Evolutionary conservation across 306 rosid genomes (phyloP).

Genomic region (Clitoria ternatea): DNA sequence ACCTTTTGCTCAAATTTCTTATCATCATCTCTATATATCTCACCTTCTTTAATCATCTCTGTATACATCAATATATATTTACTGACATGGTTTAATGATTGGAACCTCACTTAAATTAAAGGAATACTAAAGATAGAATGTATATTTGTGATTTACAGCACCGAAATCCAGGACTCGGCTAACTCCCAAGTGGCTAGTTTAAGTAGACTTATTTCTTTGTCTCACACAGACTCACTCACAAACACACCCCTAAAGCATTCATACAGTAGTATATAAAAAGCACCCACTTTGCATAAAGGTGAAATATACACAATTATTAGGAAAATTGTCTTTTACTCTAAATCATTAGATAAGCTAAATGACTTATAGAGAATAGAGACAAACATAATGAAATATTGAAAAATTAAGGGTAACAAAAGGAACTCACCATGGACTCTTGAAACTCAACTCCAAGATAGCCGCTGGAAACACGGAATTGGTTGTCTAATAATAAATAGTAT

Average conservation of each 20-base stretch:
- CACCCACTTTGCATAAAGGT: no score
- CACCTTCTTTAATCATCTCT: no score
- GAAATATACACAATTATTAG: no score
- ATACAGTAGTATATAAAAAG: neutral
- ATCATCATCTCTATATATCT: no score
- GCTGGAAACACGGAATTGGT: constrained; percentile 68
- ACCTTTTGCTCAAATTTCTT: no score
- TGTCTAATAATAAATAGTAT: constrained; percentile 77
- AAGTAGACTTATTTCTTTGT: no score
- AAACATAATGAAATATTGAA: neutral
- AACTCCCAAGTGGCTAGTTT: neutral
- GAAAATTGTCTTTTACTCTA: neutral
- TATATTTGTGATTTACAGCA: neutral
- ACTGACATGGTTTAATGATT: constrained; percentile 1
- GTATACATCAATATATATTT: neutral
- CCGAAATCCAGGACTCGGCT: neutral
- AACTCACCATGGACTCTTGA: constrained; percentile 75
- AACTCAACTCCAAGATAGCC: constrained; percentile 95
- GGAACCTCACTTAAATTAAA: constrained; percentile 8
- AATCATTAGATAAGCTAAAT: neutral
- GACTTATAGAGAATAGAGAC: constrained; percentile 10
- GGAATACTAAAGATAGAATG: neutral
- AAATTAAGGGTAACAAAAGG: neutral
- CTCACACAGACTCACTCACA: no score
- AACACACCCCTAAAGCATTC: neutral